These are phyloP conservation scores for Ceratocystis smalleyi DNA, from an alignment of 2,329 filamentous ascomycete genomes.

Conservation along the genomic window DNA sequence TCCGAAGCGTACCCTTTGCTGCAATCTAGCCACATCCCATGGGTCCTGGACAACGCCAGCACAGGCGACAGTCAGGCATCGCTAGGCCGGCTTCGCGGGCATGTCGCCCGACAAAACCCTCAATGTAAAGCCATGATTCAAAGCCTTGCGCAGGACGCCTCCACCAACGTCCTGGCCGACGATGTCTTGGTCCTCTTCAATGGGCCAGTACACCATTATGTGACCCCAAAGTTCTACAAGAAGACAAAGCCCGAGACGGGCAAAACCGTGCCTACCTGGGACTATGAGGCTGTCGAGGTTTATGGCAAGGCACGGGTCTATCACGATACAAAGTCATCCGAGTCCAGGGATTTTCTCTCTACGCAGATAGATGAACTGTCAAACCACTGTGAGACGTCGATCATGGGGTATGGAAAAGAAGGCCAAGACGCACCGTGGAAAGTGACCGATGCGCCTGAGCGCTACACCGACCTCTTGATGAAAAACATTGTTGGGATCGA, in stretches of 20 bases:
- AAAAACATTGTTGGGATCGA: slow-evolving; percentile 47
- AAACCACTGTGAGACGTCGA: slow-evolving; percentile 32
- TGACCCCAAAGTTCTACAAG: slow-evolving; percentile 53
- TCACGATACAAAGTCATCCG: slow-evolving; percentile 25
- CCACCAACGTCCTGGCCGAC: slow-evolving; percentile 26
- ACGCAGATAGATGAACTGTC: slow-evolving; percentile 39
- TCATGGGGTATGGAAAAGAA: slow-evolving; percentile 39
- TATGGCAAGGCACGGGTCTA: slow-evolving; percentile 43
- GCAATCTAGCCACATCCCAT: slow-evolving; percentile 46
- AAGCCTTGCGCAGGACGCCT: slow-evolving; percentile 20
- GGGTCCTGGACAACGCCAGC: slow-evolving; percentile 37
- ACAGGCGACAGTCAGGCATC: slow-evolving; percentile 24
- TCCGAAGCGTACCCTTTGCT: slow-evolving; percentile 35
- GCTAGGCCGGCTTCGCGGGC: slow-evolving; percentile 39
- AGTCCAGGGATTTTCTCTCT: slow-evolving; percentile 33
- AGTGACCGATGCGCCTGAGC: slow-evolving; percentile 40
- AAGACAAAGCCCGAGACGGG: slow-evolving; percentile 48
- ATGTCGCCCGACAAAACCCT: slow-evolving; percentile 47
- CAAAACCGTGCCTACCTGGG: slow-evolving; percentile 58
- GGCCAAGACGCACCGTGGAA: slow-evolving; percentile 33
- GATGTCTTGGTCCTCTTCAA: slow-evolving; percentile 51
- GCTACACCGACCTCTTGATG: slow-evolving; percentile 40
- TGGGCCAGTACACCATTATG: slow-evolving; percentile 41
- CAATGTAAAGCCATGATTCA: slow-evolving; percentile 47
- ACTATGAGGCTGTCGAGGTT: slow-evolving; percentile 49